Conservation (phyloP, 2,329 filamentous ascomycete genomes). For the Dactylellina haptotyla region DNA sequence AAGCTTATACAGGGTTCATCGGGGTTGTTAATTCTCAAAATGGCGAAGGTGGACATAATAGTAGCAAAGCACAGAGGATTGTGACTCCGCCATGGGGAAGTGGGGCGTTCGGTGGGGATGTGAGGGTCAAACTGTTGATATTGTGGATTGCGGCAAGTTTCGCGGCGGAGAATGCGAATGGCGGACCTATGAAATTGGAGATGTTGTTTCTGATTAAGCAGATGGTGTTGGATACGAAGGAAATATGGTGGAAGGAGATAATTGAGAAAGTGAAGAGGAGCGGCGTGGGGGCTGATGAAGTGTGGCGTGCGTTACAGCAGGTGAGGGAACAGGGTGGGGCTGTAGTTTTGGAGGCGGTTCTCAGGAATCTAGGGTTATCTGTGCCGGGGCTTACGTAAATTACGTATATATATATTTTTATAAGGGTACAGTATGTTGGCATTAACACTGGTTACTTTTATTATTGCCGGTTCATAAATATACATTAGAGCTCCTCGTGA, state of each 20-base stretch:
- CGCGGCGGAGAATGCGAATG: slow-evolving; percentile 10
- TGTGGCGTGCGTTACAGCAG: slow-evolving; percentile 24
- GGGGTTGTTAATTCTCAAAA: slow-evolving; percentile 23
- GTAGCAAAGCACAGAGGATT: too few relatives aligned
- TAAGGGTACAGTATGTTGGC: too few relatives aligned
- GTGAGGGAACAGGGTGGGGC: background rate
- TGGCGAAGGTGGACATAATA: slow-evolving; percentile 8
- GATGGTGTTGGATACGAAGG: slow-evolving; percentile 36
- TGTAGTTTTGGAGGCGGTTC: slow-evolving; percentile 3
- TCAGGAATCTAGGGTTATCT: slow-evolving; percentile 8
- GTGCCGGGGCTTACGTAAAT: slow-evolving; percentile 1
- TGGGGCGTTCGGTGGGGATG: slow-evolving; percentile 48
- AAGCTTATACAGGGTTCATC: slow-evolving; percentile 41
- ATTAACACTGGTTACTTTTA: too few relatives aligned
- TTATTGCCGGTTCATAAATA: too few relatives aligned
- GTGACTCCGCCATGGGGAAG: slow-evolving; percentile 44
- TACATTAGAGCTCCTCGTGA: too few relatives aligned
- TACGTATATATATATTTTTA: background rate
- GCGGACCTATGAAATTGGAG: background rate
- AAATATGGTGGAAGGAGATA: slow-evolving; percentile 40
- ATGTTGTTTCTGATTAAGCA: slow-evolving; percentile 40
- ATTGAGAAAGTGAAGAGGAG: slow-evolving; percentile 11
- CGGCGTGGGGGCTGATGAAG: slow-evolving; percentile 21
- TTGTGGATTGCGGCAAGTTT: slow-evolving; percentile 46
- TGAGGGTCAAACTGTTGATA: slow-evolving; percentile 38